Conservation (phyloP, 257 asterid genomes). For the Nicotiana tomentosiformis region DNA sequence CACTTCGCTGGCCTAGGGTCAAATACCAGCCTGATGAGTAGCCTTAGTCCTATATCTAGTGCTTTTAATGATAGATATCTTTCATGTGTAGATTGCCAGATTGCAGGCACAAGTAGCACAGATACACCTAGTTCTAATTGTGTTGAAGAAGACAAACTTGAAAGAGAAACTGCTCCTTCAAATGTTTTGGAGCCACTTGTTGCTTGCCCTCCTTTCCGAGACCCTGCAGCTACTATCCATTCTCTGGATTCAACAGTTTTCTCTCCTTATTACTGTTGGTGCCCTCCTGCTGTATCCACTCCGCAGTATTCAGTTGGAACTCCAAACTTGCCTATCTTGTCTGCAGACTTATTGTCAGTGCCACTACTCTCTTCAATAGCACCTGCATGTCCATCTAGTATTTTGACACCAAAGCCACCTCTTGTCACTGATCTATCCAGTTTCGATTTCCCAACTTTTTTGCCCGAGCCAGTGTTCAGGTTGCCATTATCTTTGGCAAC, state of each 20-base stretch:
- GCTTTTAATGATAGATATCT: constrained; percentile 43
- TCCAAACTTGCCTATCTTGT: constrained; percentile 36
- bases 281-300: constrained; percentile 65
- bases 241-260: constrained; percentile 33
- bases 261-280: constrained; percentile 88
- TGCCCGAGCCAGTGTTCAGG: constrained; percentile 46
- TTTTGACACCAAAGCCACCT: constrained; percentile 35
- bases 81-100: constrained; percentile 31
- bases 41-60: constrained; percentile 63
- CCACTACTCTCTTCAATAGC: constrained; percentile 62
- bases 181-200: constrained; percentile 32
- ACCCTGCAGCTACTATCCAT: constrained; percentile 34
- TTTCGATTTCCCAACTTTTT: constrained; percentile 57
- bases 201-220: constrained; percentile 22
- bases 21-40: constrained; percentile 41
- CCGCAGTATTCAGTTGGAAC: constrained; percentile 37
- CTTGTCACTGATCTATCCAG: constrained; percentile 45
- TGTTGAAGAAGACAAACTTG: constrained; percentile 27
- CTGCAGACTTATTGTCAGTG: constrained; percentile 37
- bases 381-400: constrained; percentile 38
- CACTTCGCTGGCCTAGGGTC: constrained; percentile 41
- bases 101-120: constrained; percentile 20
- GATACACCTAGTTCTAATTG: constrained; percentile 27
- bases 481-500: constrained; percentile 37
- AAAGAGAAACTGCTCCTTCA: constrained; percentile 32